Conservation (phyloP, 2,329 filamentous ascomycete genomes). For the Neonectria hederae region DNA sequence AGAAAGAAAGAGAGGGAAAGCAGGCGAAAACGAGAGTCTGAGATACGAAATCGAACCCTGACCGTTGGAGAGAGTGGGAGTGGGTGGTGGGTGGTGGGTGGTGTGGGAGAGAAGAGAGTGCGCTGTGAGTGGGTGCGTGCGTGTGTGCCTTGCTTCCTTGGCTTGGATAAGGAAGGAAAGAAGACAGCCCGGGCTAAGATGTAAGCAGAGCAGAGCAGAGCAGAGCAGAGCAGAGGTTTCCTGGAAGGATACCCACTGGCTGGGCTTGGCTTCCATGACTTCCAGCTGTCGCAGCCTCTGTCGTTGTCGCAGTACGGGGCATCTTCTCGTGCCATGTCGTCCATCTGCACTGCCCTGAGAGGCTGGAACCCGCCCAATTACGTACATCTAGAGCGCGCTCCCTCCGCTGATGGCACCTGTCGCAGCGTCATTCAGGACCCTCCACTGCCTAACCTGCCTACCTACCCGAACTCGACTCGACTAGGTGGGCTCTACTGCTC, state of each 20-base stretch:
- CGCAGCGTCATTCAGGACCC: neutral
- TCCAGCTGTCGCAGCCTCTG: neutral
- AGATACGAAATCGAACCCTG: conserved; percentile 27
- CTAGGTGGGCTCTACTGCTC: neutral
- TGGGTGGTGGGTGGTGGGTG: neutral
- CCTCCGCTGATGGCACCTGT: neutral
- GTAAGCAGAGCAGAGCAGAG: neutral
- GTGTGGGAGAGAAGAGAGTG: conserved; percentile 2
- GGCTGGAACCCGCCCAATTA: neutral
- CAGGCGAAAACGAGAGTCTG: conserved; percentile 12
- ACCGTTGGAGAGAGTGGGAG: neutral
- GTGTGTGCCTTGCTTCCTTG: conserved; percentile 11
- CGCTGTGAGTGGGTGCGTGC: conserved; percentile 11
- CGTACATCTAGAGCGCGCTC: neutral
- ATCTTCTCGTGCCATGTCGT: neutral
- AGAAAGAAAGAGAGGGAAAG: conserved; percentile 10
- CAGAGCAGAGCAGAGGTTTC: neutral
- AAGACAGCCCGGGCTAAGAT: conserved; percentile 3
- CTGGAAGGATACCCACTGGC: neutral
- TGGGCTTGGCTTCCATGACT: neutral
- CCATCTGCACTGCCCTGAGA: neutral
- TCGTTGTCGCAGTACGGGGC: neutral
- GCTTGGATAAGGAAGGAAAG: neutral
- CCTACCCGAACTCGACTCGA: neutral
- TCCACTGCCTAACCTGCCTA: neutral